Conservation (phyloP, 2,329 filamentous ascomycete genomes). For the Penicillium nordicum region DNA sequence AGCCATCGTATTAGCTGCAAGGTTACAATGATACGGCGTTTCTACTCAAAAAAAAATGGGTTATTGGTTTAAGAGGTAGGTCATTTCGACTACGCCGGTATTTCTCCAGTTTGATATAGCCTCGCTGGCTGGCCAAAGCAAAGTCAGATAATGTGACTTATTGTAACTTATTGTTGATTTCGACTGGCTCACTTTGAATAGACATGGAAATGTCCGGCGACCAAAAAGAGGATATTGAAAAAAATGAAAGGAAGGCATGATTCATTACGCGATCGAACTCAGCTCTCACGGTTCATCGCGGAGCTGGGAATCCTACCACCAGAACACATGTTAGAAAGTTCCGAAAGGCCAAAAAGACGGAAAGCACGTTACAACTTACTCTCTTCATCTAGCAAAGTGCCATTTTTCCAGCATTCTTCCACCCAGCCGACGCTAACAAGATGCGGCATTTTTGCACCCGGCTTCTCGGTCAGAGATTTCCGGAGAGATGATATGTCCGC, state of each 20-base stretch:
- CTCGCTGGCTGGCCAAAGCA: not conserved
- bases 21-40: not conserved
- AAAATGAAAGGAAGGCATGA: not conserved
- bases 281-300: not conserved
- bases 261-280: not conserved
- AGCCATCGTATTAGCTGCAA: not conserved
- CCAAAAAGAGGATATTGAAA: not conserved
- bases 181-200: not conserved
- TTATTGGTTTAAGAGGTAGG: not conserved
- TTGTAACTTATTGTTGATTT: not conserved
- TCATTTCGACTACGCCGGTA: not conserved
- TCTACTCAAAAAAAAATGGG: not conserved
- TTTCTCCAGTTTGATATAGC: not conserved
- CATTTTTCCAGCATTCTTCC: conserved; percentile 73
- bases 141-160: not conserved
- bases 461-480: conserved; percentile 23
- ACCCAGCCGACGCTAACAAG: conserved; percentile 72
- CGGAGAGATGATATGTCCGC: conserved; percentile 43
- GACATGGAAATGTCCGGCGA: too few species aligned
- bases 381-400: conserved; percentile 77
- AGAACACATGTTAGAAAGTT: not conserved
- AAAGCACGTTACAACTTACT: conserved; percentile 32
- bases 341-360: not conserved
- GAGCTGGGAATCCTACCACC: conserved; percentile 6
- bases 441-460: conserved; percentile 57